Evolutionary conservation across 352 stramenopile species (phyloP).

Genomic region (Phytopythium delawarense): DNA sequence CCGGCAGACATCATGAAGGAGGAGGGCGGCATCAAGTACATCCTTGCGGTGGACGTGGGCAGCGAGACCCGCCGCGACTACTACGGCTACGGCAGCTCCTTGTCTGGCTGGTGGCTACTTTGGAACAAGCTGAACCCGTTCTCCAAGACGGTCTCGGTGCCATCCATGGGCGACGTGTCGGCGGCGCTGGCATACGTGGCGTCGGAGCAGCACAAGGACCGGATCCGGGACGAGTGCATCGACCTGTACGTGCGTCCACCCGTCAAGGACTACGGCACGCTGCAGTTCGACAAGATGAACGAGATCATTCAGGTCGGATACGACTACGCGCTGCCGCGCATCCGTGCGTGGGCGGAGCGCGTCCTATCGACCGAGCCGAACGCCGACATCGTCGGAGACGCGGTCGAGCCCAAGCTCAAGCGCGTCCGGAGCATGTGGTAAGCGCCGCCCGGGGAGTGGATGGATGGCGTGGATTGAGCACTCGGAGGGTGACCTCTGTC

Average conservation of each 20-base stretch:
- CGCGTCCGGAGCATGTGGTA: conserved; percentile 3
- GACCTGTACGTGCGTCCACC: conserved; percentile 89
- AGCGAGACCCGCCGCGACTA: conserved; percentile 74
- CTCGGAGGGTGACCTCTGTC: background rate
- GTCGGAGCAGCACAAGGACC: conserved; percentile 86
- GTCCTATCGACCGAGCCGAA: conserved; percentile 54
- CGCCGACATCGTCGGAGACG: conserved; percentile 43
- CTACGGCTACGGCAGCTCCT: conserved; percentile 71
- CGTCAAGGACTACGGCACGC: conserved; percentile 85
- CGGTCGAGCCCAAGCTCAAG: conserved; percentile 3
- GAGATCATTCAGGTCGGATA: conserved; percentile 88
- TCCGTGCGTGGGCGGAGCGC: conserved; percentile 51
- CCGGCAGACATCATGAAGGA: conserved; percentile 91
- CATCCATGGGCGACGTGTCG: conserved; percentile 91
- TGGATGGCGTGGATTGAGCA: background rate
- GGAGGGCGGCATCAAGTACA: conserved; percentile 84
- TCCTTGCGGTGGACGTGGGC: conserved; percentile 89
- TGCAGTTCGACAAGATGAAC: conserved; percentile 92
- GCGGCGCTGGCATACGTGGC: conserved; percentile 87
- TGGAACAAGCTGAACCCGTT: conserved; percentile 92
- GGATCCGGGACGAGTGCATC: conserved; percentile 79
- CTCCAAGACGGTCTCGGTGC: conserved; percentile 79
- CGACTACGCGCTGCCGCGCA: conserved; percentile 69
- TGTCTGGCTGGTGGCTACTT: conserved; percentile 90
- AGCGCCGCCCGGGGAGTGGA: background rate